A percentile compares a stretch with the other conserved stretches of the same genome.
Evolutionary conservation across 2,329 filamentous ascomycete species (phyloP).

Genomic region (Orbilia quercus): DNA sequence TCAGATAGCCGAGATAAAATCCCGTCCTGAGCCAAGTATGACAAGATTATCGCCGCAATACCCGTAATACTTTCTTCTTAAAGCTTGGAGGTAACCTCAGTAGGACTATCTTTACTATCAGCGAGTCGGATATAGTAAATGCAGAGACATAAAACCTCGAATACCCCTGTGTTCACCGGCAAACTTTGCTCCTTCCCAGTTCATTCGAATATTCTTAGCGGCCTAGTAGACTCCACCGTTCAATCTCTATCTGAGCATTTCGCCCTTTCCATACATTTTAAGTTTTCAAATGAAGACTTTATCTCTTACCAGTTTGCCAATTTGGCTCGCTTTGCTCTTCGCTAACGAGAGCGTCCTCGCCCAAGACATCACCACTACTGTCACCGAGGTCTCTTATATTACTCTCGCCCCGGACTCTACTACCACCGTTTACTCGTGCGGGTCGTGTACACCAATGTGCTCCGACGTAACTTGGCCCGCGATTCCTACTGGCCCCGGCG

Average conservation of each 20-base stretch:
- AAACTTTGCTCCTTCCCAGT: no score
- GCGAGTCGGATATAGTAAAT: no score
- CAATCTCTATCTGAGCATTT: not conserved
- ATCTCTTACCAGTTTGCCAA: slow-evolving; percentile 4
- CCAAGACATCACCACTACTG: not conserved
- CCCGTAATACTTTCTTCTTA: no score
- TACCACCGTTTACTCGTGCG: slow-evolving; percentile 23
- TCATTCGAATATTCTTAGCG: no score
- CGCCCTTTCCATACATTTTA: not conserved
- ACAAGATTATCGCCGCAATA: no score
- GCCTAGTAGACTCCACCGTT: no score
- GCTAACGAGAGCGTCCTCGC: not conserved
- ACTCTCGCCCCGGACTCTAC: slow-evolving; percentile 26
- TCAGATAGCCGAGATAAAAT: no score
- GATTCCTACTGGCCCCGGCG: not conserved
- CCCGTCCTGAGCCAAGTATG: no score
- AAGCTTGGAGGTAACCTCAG: no score
- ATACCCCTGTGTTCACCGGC: not conserved
- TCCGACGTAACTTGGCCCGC: slow-evolving; percentile 8
- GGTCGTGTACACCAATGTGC: slow-evolving; percentile 11
- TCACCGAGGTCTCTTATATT: slow-evolving; percentile 16
- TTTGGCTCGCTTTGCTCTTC: slow-evolving; percentile 10
- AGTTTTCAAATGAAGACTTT: slow-evolving; percentile 7
- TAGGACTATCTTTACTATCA: no score
- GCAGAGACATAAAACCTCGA: slow-evolving; percentile 8